Evolutionary conservation across 257 asterid genomes (phyloP).

Genomic region (Solanum peruvianum): DNA sequence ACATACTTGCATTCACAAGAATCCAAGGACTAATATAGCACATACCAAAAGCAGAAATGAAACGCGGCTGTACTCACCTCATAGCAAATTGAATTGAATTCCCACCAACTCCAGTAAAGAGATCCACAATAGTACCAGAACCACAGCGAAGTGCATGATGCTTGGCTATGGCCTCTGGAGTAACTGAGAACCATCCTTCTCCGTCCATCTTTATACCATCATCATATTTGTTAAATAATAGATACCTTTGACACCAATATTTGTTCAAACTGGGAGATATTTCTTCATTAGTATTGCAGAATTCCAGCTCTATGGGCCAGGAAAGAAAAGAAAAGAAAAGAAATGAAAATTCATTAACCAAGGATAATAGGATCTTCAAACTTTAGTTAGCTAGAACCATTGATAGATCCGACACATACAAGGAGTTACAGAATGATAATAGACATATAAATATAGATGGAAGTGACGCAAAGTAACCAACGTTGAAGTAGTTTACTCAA

Average conservation of each 20-base stretch:
- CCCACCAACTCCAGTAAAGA: conserved; percentile 93
- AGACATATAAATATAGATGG: background rate
- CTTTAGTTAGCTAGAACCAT: background rate
- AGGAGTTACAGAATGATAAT: background rate
- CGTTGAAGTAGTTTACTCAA: no score
- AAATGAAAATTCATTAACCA: background rate
- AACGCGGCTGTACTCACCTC: conserved; percentile 22
- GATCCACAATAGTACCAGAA: conserved; percentile 50
- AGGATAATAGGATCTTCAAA: background rate
- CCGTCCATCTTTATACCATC: conserved; percentile 80
- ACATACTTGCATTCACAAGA: background rate
- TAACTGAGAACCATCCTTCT: conserved; percentile 99
- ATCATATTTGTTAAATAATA: conserved; percentile 64
- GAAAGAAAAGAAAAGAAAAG: background rate
- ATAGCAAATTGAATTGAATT: conserved; percentile 87
- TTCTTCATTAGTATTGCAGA: conserved; percentile 24
- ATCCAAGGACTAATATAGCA: background rate
- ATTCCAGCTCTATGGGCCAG: conserved; percentile 18
- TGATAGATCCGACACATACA: background rate
- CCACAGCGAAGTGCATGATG: conserved; percentile 92
- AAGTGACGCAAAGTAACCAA: background rate
- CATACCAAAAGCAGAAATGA: background rate
- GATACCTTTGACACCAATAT: conserved; percentile 86
- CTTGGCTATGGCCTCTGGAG: conserved; percentile 76
- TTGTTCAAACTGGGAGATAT: conserved; percentile 47